Percentiles rank a stretch among this genome's conserved stretches.
These are phyloP conservation scores for Leccinum arenicola DNA, from an alignment of 768 basidiomycete species.

Conservation along the genomic window DNA sequence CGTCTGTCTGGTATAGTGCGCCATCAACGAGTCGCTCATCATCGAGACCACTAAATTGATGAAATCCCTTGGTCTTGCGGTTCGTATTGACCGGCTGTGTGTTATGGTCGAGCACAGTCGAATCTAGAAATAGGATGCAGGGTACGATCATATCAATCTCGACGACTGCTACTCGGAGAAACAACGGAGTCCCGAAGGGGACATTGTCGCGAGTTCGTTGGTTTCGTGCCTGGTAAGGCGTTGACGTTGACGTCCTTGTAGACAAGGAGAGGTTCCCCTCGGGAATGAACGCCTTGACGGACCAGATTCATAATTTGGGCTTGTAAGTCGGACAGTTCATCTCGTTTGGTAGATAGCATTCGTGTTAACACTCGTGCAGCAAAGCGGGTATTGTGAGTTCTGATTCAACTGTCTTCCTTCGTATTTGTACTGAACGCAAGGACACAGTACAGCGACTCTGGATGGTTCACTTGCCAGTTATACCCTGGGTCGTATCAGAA, in stretches of 20 bases:
- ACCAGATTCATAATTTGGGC: constrained; percentile 53
- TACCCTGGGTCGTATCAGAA: constrained; percentile 68
- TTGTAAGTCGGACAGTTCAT: constrained; percentile 39
- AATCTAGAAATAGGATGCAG: constrained; percentile 42
- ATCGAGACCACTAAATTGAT: constrained; percentile 48
- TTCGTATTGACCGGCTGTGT: constrained; percentile 21
- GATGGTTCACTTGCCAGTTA: constrained; percentile 63
- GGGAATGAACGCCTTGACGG: constrained; percentile 56
- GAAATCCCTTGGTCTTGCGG: constrained; percentile 50
- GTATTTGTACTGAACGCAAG: not conserved
- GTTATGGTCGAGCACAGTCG: not conserved
- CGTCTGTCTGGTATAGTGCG: constrained; percentile 40
- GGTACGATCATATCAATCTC: constrained; percentile 57
- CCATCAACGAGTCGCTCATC: constrained; percentile 53
- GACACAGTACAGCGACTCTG: constrained; percentile 65
- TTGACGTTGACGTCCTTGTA: constrained; percentile 18
- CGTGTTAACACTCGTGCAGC: constrained; percentile 27
- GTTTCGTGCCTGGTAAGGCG: not conserved
- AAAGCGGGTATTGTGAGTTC: constrained; percentile 59
- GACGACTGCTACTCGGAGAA: constrained; percentile 69
- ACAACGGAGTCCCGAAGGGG: constrained; percentile 45
- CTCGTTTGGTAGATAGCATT: not conserved
- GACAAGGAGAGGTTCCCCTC: constrained; percentile 52
- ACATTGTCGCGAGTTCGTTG: constrained; percentile 52
- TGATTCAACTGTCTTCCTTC: not conserved